A percentile compares a stretch with the other conserved stretches of the same genome.
Evolutionary conservation across 352 stramenopile species (phyloP).

Genomic region (Globisporangium polare): DNA sequence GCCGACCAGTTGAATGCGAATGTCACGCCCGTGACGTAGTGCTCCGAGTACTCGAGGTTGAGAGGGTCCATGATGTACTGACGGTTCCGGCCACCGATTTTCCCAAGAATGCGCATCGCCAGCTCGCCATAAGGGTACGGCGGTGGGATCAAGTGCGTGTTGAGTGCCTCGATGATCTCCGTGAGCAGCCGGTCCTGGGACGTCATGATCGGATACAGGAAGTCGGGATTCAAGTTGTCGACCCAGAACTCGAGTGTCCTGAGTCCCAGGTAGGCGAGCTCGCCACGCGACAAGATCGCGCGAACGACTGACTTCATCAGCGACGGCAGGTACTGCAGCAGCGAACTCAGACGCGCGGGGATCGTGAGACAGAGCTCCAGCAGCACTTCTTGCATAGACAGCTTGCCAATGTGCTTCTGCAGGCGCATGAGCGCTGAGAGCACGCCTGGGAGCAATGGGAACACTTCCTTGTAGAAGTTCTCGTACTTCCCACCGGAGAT

Average conservation of each 20-base stretch:
- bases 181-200: conserved; percentile 87
- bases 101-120: conserved; percentile 95
- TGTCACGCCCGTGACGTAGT: conserved; percentile 39
- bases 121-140: conserved; percentile 97
- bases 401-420: conserved; percentile 86
- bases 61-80: conserved; percentile 87
- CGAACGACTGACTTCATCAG: conserved; percentile 94
- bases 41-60: conserved; percentile 50
- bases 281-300: conserved; percentile 91
- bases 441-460: conserved; percentile 91
- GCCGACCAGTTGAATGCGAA: conserved; percentile 51
- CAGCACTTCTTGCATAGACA: conserved; percentile 87
- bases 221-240: conserved; percentile 98
- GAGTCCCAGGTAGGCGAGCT: conserved; percentile 95
- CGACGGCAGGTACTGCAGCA: conserved; percentile 97
- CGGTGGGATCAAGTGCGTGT: conserved; percentile 92
- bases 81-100: conserved; percentile 93
- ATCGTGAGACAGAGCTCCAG: conserved; percentile 97
- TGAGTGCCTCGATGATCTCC: conserved; percentile 95
- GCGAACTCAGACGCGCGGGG: conserved; percentile 91
- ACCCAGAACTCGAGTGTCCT: conserved; percentile 98
- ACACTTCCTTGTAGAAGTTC: conserved; percentile 96
- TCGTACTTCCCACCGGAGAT: conserved; percentile 98
- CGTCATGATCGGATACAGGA: conserved; percentile 93
- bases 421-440: conserved; percentile 93